Evolutionary conservation across 1,284 basidiomycete genomes (phyloP), one percentile per base, ranked within the genome.

Genomic region (Apiotrichum gamsii): DNA sequence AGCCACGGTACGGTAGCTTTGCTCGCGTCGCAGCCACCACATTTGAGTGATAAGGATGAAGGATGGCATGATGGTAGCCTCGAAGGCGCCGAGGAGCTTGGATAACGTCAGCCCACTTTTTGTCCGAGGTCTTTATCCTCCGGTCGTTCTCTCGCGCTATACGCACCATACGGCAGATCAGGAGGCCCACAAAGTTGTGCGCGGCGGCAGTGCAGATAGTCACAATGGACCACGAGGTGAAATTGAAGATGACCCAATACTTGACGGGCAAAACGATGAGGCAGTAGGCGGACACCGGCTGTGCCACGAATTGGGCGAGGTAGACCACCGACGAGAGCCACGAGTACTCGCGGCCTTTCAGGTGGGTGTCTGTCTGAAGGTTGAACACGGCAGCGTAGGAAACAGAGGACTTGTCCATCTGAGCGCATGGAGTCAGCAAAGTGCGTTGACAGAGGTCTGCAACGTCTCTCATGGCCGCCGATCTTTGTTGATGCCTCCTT

Each of bases 381-480:
- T 45, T 39, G 50, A 72, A 71, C 10, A 71, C 64, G 29, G 70
- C 67, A 16, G 70, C 62, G 49, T 65, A 70, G 5, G 62, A 64
- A 15, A 70, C 59, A 10, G 61, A 57, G 2, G 62, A 60, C 47
- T 72, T 72, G 61, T 72, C 70, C 25, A 70, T 52, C 56, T 65
- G 51, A 5, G 16, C n/a, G n/a, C n/a, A n/a, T n/a, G n/a, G n/a
- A n/a, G n/a, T n/a, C n/a, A n/a, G n/a, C n/a, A n/a, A n/a, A n/a
- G n/a, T n/a, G n/a, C n/a, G n/a, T n/a, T n/a, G n/a, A n/a, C n/a
- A n/a, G n/a, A n/a, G n/a, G n/a, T n/a, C n/a, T n/a, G n/a, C n/a
- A n/a, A n/a, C n/a, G n/a, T n/a, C n/a, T n/a, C n/a, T n/a, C n/a
- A n/a, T n/a, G n/a, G n/a, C n/a, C n/a, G n/a, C n/a, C n/a, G n/a